Evolutionary conservation across 768 basidiomycete genomes (phyloP).

Genomic region (Podaxis mareebaensis): DNA sequence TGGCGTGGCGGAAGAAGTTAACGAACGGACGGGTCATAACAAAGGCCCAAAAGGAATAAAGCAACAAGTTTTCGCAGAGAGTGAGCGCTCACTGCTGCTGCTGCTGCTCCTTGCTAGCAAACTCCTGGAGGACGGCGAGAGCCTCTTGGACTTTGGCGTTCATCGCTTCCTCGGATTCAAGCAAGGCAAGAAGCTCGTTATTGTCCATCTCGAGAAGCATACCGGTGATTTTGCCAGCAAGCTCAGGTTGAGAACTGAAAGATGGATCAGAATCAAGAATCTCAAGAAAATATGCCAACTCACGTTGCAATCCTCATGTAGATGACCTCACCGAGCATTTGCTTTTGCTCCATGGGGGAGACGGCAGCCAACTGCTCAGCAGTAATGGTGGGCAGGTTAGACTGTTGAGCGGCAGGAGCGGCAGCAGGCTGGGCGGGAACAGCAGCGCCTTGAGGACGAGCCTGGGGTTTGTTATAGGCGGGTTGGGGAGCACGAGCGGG

Average conservation of each 20-base stretch:
- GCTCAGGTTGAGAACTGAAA: constrained; percentile 76
- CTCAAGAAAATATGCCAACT: constrained; percentile 32
- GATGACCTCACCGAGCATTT: constrained; percentile 96
- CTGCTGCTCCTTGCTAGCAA: constrained; percentile 41
- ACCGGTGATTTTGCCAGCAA: constrained; percentile 98
- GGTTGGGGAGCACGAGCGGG: constrained; percentile 30
- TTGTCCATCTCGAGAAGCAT: constrained; percentile 99
- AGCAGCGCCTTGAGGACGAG: constrained; percentile 25
- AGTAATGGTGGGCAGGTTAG: constrained; percentile 45
- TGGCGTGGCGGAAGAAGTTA: constrained; percentile 19
- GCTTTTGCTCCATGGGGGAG: constrained; percentile 91
- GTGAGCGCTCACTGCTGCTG: constrained; percentile 22
- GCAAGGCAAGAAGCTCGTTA: constrained; percentile 83
- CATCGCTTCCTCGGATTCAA: constrained; percentile 83
- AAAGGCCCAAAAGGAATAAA: constrained; percentile 33
- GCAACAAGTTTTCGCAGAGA: neutral
- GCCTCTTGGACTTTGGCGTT: constrained; percentile 92
- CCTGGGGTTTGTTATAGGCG: constrained; percentile 26
- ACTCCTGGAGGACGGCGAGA: constrained; percentile 85
- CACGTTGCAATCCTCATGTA: constrained; percentile 88
- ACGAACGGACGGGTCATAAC: constrained; percentile 52
- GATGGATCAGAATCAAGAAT: constrained; percentile 16
- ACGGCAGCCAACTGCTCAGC: constrained; percentile 55
- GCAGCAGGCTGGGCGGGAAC: constrained; percentile 44
- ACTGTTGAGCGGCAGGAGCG: constrained; percentile 39